phyloP scores from a whole-genome alignment of 805 yeast genomes.

The Schizosaccharomyces cryophilus region DNA sequence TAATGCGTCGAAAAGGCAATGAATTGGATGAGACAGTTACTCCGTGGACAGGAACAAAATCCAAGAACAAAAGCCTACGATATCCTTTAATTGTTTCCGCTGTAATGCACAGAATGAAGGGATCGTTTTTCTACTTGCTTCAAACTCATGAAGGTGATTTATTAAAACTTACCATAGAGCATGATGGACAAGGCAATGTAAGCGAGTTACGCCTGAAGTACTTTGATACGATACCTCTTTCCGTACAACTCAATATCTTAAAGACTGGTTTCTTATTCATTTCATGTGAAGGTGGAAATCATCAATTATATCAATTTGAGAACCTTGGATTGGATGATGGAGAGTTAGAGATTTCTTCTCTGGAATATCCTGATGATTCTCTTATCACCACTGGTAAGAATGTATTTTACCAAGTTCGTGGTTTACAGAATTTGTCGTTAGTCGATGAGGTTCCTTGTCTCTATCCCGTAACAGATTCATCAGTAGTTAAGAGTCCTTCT shows the following conservation, averaged over 20 bases:
- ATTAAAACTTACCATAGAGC: slow-evolving; percentile 36
- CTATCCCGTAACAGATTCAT: slow-evolving; percentile 29
- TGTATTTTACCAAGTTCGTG: slow-evolving; percentile 8
- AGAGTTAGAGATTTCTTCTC: slow-evolving; percentile 15
- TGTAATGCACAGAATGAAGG: slow-evolving; percentile 40
- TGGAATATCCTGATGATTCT: slow-evolving; percentile 16
- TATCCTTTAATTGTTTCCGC: slow-evolving; percentile 25
- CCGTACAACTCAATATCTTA: slow-evolving; percentile 32
- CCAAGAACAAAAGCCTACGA: background rate
- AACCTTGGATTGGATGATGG: slow-evolving; percentile 39
- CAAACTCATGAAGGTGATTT: slow-evolving; percentile 56
- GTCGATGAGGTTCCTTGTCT: slow-evolving; percentile 25
- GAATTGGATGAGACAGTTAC: background rate
- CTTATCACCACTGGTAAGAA: slow-evolving; percentile 5
- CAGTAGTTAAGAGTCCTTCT: slow-evolving; percentile 11
- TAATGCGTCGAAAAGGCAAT: slow-evolving; percentile 26
- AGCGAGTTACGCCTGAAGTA: slow-evolving; percentile 28
- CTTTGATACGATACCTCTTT: slow-evolving; percentile 51
- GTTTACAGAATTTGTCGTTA: slow-evolving; percentile 29
- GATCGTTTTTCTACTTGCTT: slow-evolving; percentile 36
- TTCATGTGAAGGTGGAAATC: slow-evolving; percentile 37
- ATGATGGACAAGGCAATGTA: slow-evolving; percentile 19
- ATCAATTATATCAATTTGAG: slow-evolving; percentile 53
- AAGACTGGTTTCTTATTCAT: slow-evolving; percentile 57
- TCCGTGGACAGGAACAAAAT: background rate